These are phyloP conservation scores for Gardenia jasminoides DNA, from an alignment of 257 asterid species.

Conservation along the genomic window DNA sequence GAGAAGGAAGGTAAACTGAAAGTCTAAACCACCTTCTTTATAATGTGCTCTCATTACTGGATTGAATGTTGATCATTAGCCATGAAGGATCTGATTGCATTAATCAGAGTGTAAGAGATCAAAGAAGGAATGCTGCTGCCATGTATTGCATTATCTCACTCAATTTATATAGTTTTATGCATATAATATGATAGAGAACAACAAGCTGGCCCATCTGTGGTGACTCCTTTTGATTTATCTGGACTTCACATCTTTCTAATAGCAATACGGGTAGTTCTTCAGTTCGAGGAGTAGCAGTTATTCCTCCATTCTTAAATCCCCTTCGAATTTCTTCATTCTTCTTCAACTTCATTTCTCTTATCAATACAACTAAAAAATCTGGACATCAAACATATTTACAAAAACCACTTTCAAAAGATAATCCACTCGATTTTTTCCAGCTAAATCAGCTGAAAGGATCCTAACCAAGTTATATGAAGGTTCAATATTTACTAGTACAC, in stretches of 20 bases:
- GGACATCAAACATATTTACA: neutral
- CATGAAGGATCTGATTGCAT: neutral
- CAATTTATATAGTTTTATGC: no score
- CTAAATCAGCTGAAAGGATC: neutral
- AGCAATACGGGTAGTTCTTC: no score
- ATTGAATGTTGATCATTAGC: neutral
- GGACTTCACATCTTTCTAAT: no score
- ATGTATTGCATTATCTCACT: neutral
- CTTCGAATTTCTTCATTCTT: neutral
- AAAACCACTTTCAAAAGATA: neutral
- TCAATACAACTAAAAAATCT: neutral
- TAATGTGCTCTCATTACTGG: no score
- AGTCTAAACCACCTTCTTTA: no score
- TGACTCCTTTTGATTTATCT: neutral
- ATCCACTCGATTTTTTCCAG: neutral
- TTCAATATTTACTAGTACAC: neutral
- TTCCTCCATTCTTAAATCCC: neutral
- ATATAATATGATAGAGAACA: no score
- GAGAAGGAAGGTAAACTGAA: no score
- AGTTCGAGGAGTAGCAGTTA: no score
- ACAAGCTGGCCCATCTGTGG: neutral
- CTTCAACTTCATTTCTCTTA: neutral
- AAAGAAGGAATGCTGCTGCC: neutral
- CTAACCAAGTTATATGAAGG: neutral
- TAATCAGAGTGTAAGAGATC: neutral